phyloP scores from a whole-genome alignment of 352 stramenopile genomes.

The Globisporangium cystogenes region DNA sequence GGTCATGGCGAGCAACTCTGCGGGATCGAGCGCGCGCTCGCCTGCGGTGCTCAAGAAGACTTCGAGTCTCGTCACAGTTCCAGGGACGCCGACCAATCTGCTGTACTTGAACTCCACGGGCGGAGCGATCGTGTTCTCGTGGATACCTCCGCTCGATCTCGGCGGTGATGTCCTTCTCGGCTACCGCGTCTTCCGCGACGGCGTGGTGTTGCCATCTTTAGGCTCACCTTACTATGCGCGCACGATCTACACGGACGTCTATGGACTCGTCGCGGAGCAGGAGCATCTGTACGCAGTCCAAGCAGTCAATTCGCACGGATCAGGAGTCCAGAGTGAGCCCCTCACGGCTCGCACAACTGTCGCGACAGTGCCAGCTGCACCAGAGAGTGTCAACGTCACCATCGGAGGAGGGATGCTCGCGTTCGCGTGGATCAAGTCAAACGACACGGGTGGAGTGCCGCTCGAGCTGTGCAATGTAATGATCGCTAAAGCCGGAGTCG shows the following conservation, averaged over 20 bases:
- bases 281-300: constrained; percentile 39
- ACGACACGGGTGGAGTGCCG: constrained; percentile 33
- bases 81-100: constrained; percentile 22
- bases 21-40: constrained; percentile 27
- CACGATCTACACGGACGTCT: constrained; percentile 21
- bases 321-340: constrained; percentile 19
- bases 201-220: background rate
- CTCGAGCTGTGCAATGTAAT: constrained; percentile 16
- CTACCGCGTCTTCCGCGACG: constrained; percentile 40
- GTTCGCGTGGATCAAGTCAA: constrained; percentile 20
- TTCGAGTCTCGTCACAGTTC: constrained; percentile 12
- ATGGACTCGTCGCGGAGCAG: constrained; percentile 20
- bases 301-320: constrained; percentile 30
- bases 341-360: constrained; percentile 20
- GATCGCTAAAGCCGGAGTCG: background rate
- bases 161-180: constrained; percentile 29
- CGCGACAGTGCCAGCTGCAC: constrained; percentile 18
- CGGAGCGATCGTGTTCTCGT: constrained; percentile 37
- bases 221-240: constrained; percentile 1
- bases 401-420: constrained; percentile 25
- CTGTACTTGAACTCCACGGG: constrained; percentile 11
- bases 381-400: constrained; percentile 7
- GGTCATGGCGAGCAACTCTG: constrained; percentile 33
- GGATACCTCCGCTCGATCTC: constrained; percentile 33
- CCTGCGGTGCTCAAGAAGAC: constrained; percentile 18